Conservation (phyloP, 2,329 filamentous ascomycete species). For the Penicillium glabrum region DNA sequence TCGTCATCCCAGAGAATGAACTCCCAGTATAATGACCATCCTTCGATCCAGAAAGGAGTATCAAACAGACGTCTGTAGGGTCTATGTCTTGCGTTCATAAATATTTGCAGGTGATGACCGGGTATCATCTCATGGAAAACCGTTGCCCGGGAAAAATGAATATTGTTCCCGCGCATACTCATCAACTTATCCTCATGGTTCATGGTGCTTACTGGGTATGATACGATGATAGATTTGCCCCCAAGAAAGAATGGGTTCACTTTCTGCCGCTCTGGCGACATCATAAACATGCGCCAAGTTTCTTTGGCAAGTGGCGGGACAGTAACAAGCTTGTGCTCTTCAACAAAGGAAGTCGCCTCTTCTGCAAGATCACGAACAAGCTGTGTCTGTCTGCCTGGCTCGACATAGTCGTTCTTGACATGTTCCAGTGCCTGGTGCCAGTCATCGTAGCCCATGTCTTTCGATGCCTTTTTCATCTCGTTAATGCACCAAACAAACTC, state of each 20-base stretch:
- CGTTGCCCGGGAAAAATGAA: constrained; percentile 57
- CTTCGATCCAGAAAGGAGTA: constrained; percentile 61
- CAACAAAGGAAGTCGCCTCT: constrained; percentile 56
- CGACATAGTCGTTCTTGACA: constrained; percentile 57
- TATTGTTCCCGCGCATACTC: constrained; percentile 61
- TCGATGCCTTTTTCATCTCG: constrained; percentile 55
- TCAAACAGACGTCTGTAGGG: constrained; percentile 55
- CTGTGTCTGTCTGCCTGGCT: constrained; percentile 54
- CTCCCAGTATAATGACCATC: constrained; percentile 65
- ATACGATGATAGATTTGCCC: constrained; percentile 54
- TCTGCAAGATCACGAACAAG: constrained; percentile 54
- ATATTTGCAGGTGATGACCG: constrained; percentile 48
- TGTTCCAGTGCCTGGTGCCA: constrained; percentile 58
- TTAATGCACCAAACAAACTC: constrained; percentile 56
- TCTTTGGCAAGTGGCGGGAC: constrained; percentile 55
- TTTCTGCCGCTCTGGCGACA: constrained; percentile 54
- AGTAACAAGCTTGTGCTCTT: constrained; percentile 55
- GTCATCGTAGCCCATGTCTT: constrained; percentile 49
- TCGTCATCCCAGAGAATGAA: constrained; percentile 57
- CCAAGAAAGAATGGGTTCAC: constrained; percentile 62
- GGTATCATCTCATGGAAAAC: constrained; percentile 64
- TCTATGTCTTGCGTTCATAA: constrained; percentile 48
- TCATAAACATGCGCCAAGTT: constrained; percentile 59
- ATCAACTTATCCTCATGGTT: constrained; percentile 55
- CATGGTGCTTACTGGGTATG: constrained; percentile 48